A percentile compares a stretch with the other conserved stretches of the same genome.
Conservation (phyloP, 2,329 filamentous ascomycete species). For the Drechslera avenae region DNA sequence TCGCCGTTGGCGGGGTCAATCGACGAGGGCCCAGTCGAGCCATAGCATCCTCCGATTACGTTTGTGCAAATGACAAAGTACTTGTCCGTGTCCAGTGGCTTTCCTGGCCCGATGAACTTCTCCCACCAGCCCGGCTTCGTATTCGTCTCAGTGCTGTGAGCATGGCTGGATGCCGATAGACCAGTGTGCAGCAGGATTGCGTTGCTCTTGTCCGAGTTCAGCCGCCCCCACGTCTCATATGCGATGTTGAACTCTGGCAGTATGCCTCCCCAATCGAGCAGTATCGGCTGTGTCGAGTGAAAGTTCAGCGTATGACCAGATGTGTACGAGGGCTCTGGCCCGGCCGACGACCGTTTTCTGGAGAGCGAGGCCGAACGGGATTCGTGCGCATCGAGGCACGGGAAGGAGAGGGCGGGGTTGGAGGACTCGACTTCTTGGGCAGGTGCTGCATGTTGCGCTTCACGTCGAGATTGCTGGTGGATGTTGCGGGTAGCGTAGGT, state of each 20-base stretch:
- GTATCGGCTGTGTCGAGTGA: conserved; percentile 72
- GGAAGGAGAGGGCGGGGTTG: conserved; percentile 50
- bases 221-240: conserved; percentile 87
- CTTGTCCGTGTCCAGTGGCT: conserved; percentile 84
- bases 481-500: conserved; percentile 32
- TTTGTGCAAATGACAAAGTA: conserved; percentile 97
- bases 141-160: conserved; percentile 86
- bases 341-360: conserved; percentile 70
- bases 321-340: conserved; percentile 93
- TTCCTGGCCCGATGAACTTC: conserved; percentile 90
- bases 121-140: conserved; percentile 97
- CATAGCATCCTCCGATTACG: conserved; percentile 93
- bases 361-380: conserved; percentile 69
- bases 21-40: conserved; percentile 87
- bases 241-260: conserved; percentile 86
- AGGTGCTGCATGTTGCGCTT: conserved; percentile 31
- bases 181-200: conserved; percentile 92
- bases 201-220: conserved; percentile 83
- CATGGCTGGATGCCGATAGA: conserved; percentile 95
- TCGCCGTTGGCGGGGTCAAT: conserved; percentile 87
- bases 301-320: conserved; percentile 82
- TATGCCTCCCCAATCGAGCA: conserved; percentile 95
- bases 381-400: conserved; percentile 51
- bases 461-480: conserved; percentile 37
- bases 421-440: conserved; percentile 40